phyloP scores from a whole-genome alignment of 2,329 filamentous ascomycete genomes.

The Pseudocercospora vitis region DNA sequence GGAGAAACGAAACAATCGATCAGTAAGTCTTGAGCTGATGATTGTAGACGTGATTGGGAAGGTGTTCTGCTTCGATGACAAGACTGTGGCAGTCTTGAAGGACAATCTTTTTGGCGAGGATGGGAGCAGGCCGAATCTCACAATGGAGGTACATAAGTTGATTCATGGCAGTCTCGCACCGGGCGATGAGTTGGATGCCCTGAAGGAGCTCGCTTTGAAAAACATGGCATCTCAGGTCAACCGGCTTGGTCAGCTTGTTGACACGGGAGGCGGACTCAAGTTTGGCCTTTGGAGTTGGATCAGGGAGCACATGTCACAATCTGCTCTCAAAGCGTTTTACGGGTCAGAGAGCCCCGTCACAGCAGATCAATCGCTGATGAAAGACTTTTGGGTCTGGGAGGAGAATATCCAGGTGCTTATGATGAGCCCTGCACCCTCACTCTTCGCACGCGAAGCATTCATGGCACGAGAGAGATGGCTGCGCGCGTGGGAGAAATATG shows the following conservation, averaged over 20 bases:
- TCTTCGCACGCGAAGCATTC: slow-evolving; percentile 43
- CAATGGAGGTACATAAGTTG: slow-evolving; percentile 2
- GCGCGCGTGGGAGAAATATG: slow-evolving; percentile 34
- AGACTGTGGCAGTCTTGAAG: slow-evolving; percentile 34
- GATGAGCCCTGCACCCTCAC: slow-evolving; percentile 36
- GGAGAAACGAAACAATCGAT: slow-evolving; percentile 41
- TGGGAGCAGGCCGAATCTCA: neutral
- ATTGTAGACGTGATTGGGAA: slow-evolving; percentile 42
- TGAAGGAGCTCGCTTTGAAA: neutral
- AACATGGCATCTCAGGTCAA: slow-evolving; percentile 11
- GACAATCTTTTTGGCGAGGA: slow-evolving; percentile 21
- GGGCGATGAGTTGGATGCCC: neutral
- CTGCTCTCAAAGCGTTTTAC: slow-evolving; percentile 45
- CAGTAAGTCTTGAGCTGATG: slow-evolving; percentile 48
- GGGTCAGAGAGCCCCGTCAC: slow-evolving; percentile 47
- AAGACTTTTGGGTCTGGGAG: slow-evolving; percentile 49
- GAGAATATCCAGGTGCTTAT: slow-evolving; percentile 28
- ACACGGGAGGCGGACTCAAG: slow-evolving; percentile 25
- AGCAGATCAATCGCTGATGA: slow-evolving; percentile 37
- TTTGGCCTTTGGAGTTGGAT: slow-evolving; percentile 45
- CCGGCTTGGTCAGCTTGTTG: neutral
- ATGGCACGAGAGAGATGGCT: slow-evolving; percentile 38
- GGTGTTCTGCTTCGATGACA: slow-evolving; percentile 42
- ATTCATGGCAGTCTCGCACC: slow-evolving; percentile 4
- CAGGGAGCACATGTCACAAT: slow-evolving; percentile 41